A percentile compares a stretch with the other conserved stretches of the same genome.
Evolutionary conservation across 139 green algal species (phyloP).

Genomic region (Mesostigma viride): DNA sequence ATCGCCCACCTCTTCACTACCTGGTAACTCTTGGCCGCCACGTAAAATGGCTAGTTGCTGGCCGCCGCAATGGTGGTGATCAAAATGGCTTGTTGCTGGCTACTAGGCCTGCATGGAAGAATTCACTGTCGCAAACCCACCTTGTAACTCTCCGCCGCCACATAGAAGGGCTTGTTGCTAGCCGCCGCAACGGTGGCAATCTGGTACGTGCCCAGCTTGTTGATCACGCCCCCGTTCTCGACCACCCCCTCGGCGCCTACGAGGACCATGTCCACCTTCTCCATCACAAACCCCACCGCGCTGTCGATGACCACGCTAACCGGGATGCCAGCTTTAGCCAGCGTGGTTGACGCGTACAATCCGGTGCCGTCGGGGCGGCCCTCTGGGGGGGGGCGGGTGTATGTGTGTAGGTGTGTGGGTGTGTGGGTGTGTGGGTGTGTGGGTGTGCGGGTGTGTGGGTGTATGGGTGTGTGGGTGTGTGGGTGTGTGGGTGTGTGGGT

Average conservation of each 20-base stretch:
- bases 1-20: neutral
- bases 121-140: conserved; percentile 23
- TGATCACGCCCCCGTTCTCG: conserved; percentile 90
- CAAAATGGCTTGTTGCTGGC: no score
- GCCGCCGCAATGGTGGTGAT: no score
- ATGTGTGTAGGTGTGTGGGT: no score
- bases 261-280: conserved; percentile 74
- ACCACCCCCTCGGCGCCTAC: conserved; percentile 88
- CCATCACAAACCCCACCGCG: conserved; percentile 64
- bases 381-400: conserved; percentile 23
- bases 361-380: conserved; percentile 65
- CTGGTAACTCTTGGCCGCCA: neutral
- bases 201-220: conserved; percentile 81
- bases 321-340: conserved; percentile 61
- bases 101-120: neutral
- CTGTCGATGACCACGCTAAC: conserved; percentile 72
- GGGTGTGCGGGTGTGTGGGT: no score
- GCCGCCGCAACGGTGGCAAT: conserved; percentile 57
- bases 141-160: conserved; percentile 91
- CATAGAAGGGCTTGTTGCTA: conserved; percentile 78
- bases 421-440: no score
- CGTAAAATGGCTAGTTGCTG: neutral
- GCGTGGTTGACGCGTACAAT: conserved; percentile 36
- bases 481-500: no score
- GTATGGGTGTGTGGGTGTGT: no score